Base-by-base conservation (phyloP, 1,139 yeast genomes). In the Geotrichum aggregatum region DNA sequence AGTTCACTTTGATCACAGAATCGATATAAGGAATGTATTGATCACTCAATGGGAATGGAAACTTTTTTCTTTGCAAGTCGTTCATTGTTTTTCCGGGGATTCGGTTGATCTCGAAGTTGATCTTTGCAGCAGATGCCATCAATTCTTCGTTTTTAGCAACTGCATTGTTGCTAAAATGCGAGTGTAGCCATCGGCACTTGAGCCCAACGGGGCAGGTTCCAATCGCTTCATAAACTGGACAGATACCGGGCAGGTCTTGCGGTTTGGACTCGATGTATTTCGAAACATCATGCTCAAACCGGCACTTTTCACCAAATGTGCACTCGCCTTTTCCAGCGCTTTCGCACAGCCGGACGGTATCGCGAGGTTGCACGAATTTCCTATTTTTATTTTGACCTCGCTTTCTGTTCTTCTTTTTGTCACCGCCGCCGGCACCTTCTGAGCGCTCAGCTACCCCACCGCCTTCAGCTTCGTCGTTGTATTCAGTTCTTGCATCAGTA, bases 131-230 rank as follows among this genome's bases (percentile, higher is more conserved):
- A 10, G 28, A 8, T 38, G 61, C 64, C 39, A 69, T 70, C 14
- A 70, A 67, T 30, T 61, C 64, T 34, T 73, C 78, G 48, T 70
- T 68, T 55, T 71, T 28, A 3, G 36, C 21, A 1, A 47, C 38
- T 3, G 40, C 49, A 28, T 31, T 34, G 16, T 50, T 40, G 49
- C 74, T 82, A 49, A 69, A 71, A 70, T 92, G 98, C n/a, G 88
- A 78, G 4, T 78, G 73, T 55, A 92, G 75, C 89, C 96, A 94
- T 63, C 97, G 79, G 71, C 99, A 92, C 67, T 87, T 89, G 63
- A 87, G 71, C 0, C 98, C 98, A 57, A 86, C 78, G 1, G 96
- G 96, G 73, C 99, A 92, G 63, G 80, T 83, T 0, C 98, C 98
- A 50, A 88, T 74, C 1, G 87, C 85, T 44, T 74, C 75, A 65